A percentile compares a stretch with the other conserved stretches of the same genome.
phyloP scores from a whole-genome alignment of 2,329 filamentous ascomycete species.

The Cryphonectria carpinicola region DNA sequence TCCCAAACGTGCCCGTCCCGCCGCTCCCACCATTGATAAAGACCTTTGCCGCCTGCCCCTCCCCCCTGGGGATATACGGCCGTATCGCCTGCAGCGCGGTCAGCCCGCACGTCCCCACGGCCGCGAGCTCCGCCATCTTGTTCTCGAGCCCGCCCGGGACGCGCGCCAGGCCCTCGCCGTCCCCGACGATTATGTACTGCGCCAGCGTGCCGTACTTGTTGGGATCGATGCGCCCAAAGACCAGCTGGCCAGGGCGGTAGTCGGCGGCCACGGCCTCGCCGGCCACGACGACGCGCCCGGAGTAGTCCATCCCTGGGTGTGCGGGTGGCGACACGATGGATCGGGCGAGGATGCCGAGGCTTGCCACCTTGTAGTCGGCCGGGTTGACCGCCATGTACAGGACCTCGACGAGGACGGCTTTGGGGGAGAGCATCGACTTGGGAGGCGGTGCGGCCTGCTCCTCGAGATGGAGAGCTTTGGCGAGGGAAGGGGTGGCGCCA shows the following conservation, averaged over 20 bases:
- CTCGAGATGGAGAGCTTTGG: slow-evolving; percentile 56
- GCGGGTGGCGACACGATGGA: slow-evolving; percentile 46
- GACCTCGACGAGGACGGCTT: slow-evolving; percentile 60
- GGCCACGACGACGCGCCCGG: slow-evolving; percentile 46
- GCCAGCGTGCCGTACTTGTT: slow-evolving; percentile 39
- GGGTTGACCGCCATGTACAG: slow-evolving; percentile 61
- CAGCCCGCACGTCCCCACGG: slow-evolving; percentile 48
- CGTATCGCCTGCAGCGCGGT: slow-evolving; percentile 54
- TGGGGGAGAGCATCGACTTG: slow-evolving; percentile 39
- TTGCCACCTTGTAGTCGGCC: slow-evolving; percentile 66
- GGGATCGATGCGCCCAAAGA: slow-evolving; percentile 46
- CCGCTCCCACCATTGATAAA: slow-evolving; percentile 70
- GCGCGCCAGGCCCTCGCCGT: slow-evolving; percentile 37
- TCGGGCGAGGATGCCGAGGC: slow-evolving; percentile 48
- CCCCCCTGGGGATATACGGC: slow-evolving; percentile 40
- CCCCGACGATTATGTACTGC: slow-evolving; percentile 43
- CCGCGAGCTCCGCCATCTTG: slow-evolving; percentile 44
- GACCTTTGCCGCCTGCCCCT: slow-evolving; percentile 48
- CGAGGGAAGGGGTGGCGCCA: slow-evolving; percentile 49
- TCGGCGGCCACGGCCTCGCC: slow-evolving; percentile 35
- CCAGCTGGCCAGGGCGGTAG: slow-evolving; percentile 45
- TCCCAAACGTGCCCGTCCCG: slow-evolving; percentile 61
- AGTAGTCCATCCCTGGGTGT: slow-evolving; percentile 55
- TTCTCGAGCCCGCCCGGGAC: slow-evolving; percentile 48
- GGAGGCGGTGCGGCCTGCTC: slow-evolving; percentile 46